Base-by-base conservation (phyloP, 306 rosid species). In the Prunus kanzakura region DNA sequence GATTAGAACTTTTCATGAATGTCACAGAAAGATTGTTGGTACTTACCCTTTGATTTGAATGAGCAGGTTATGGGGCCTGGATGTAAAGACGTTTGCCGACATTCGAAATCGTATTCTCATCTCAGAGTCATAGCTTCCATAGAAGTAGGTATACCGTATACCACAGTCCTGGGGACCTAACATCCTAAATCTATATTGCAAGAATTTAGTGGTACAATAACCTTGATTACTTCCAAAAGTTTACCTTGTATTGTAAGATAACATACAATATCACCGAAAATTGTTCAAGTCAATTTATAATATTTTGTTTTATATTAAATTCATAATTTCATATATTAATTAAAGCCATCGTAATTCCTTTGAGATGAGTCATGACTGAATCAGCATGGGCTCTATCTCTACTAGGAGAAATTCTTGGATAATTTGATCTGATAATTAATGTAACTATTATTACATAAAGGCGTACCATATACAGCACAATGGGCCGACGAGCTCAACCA, bases 31-130 rank as follows among this genome's bases (percentile, higher is more conserved):
- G 11, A 23, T 60, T 41, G 2, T 0, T 22, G 69, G 35, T 64
- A 57, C 11, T 73, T 63, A 54, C 54, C 52, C 30, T 46, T 46
- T 84, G 23, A 49, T 76, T 66, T 84, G 77, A 57, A 19, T 8
- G 80, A 73, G 64, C 91, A 95, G 98, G 96, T 81, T 95, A 79
- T 95, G 91, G 97, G 97, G 97, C n/a, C 64, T 65, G 45, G 97
- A 95, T 67, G 89, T 95, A 76, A 92, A 84, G 87, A 76, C 97
- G 43, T 92, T 95, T 82, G 79, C 79, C 1, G 96, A 95, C 62
- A 74, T 92, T 76, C 84, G 46, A 81, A 86, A 22, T 19, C 82
- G 87, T 73, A 79, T 88, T 66, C 91, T 95, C 76, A 62, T 79
- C 78, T 55, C 84, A 22, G 66, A 64, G 81, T 64, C 81, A 0